Conservation (phyloP, 306 rosid genomes). For the Coriaria nepalensis region DNA sequence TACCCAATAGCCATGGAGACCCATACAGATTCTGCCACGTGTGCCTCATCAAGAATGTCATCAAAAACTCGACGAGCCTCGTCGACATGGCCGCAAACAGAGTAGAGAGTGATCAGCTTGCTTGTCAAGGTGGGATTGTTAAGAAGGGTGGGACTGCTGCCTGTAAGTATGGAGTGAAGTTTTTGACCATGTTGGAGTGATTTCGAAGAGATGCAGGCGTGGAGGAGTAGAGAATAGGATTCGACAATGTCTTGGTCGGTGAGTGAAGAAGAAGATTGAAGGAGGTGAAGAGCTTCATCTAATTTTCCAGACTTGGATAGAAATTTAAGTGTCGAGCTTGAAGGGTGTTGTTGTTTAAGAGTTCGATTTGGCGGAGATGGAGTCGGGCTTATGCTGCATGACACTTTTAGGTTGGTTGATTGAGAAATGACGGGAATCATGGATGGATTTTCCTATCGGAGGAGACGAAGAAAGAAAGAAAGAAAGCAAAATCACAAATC, state of each 20-base stretch:
- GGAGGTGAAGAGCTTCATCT: slow-evolving; percentile 38
- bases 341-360: neutral
- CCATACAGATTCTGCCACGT: slow-evolving; percentile 27
- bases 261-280: slow-evolving; percentile 21
- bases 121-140: slow-evolving; percentile 30
- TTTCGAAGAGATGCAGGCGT: slow-evolving; percentile 34
- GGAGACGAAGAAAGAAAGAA: too few relatives aligned
- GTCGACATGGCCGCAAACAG: slow-evolving; percentile 34
- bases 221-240: slow-evolving; percentile 27
- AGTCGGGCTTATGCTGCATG: slow-evolving; percentile 20
- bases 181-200: slow-evolving; percentile 43
- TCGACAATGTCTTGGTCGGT: slow-evolving; percentile 15
- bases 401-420: slow-evolving; percentile 19
- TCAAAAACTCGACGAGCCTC: slow-evolving; percentile 36
- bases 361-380: slow-evolving; percentile 9
- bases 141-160: slow-evolving; percentile 12
- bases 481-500: too few relatives aligned
- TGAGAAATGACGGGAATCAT: slow-evolving; percentile 39
- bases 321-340: slow-evolving; percentile 22
- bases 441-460: too few relatives aligned
- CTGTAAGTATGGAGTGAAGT: slow-evolving; percentile 27
- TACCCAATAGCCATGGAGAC: slow-evolving; percentile 53
- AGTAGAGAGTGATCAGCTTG: slow-evolving; percentile 51
- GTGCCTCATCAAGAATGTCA: slow-evolving; percentile 7
- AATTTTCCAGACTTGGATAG: slow-evolving; percentile 37